These are phyloP conservation scores for Bauhinia variegata DNA, from an alignment of 306 rosid genomes.

Conservation along the genomic window DNA sequence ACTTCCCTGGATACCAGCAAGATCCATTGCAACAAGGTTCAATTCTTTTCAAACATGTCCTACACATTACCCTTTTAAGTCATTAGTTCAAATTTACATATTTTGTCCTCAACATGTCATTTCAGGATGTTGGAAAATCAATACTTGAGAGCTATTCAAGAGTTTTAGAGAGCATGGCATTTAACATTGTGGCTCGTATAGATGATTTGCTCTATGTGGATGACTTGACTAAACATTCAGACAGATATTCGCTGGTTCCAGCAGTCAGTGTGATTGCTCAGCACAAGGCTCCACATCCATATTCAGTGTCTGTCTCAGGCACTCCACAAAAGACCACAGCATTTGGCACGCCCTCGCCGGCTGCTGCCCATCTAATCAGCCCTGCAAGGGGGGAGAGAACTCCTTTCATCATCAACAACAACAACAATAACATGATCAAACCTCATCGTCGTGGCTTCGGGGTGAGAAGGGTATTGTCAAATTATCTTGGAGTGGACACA, in stretches of 20 bases:
- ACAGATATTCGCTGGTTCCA: conserved; percentile 58
- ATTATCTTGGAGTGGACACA: conserved; percentile 86
- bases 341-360: too few relatives aligned
- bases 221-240: conserved; percentile 78
- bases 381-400: conserved; percentile 87
- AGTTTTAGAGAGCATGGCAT: conserved; percentile 91
- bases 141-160: conserved; percentile 94
- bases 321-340: conserved; percentile 49
- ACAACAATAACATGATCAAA: conserved; percentile 41
- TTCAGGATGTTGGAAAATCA: conserved; percentile 95
- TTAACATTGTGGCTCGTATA: conserved; percentile 82
- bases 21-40: conserved; percentile 83
- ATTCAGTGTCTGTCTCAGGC: conserved; percentile 72
- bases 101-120: conserved; percentile 4
- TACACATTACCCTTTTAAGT: too few relatives aligned
- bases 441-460: conserved; percentile 77
- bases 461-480: conserved; percentile 82
- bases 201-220: conserved; percentile 87
- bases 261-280: conserved; percentile 62
- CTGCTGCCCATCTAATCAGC: conserved; percentile 29
- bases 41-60: neutral
- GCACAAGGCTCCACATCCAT: conserved; percentile 53
- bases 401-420: conserved; percentile 72
- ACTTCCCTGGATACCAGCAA: conserved; percentile 73
- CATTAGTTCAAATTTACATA: too few relatives aligned